Percentiles rank a stretch among this genome's conserved stretches.
Evolutionary conservation across 371 early-diverging fungal genomes (phyloP).

Genomic region (Basidiobolus meristosporus): DNA sequence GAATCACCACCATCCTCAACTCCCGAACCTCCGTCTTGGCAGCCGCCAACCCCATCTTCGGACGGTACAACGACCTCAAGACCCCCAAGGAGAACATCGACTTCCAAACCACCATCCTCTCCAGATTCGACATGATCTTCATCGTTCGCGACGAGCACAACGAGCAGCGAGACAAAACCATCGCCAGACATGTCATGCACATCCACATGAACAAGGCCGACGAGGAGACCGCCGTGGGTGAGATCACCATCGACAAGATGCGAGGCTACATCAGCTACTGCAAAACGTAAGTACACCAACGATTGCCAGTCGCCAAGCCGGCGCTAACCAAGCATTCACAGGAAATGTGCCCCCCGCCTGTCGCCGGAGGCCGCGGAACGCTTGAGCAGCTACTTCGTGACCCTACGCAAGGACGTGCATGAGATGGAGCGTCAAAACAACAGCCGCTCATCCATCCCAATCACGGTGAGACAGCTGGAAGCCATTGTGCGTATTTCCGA

Average conservation of each 20-base stretch:
- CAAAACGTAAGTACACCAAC: slow-evolving; percentile 37
- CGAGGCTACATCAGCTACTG: slow-evolving; percentile 87
- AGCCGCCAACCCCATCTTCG: slow-evolving; percentile 99
- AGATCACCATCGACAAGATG: slow-evolving; percentile 84
- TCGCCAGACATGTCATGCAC: slow-evolving; percentile 83
- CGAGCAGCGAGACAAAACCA: slow-evolving; percentile 67
- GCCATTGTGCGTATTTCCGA: slow-evolving; percentile 99
- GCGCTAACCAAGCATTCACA: slow-evolving; percentile 1
- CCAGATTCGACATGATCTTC: slow-evolving; percentile 95
- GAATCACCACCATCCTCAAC: slow-evolving; percentile 98
- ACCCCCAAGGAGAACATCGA: slow-evolving; percentile 91
- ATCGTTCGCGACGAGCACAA: slow-evolving; percentile 86
- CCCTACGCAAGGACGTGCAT: slow-evolving; percentile 76
- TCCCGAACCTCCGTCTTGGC: slow-evolving; percentile 97
- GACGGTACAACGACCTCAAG: slow-evolving; percentile 98
- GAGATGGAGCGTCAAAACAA: slow-evolving; percentile 52
- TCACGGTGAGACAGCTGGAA: slow-evolving; percentile 98
- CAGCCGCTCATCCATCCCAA: slow-evolving; percentile 84
- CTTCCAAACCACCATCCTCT: slow-evolving; percentile 97
- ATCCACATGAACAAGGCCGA: slow-evolving; percentile 68
- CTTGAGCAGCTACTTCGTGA: slow-evolving; percentile 88
- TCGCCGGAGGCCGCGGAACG: slow-evolving; percentile 72
- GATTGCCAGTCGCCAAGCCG: not conserved
- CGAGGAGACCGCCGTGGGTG: slow-evolving; percentile 39
- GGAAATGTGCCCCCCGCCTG: slow-evolving; percentile 86